Conservation (phyloP, 495 filamentous ascomycete species). For the Aspergillus campestris region DNA sequence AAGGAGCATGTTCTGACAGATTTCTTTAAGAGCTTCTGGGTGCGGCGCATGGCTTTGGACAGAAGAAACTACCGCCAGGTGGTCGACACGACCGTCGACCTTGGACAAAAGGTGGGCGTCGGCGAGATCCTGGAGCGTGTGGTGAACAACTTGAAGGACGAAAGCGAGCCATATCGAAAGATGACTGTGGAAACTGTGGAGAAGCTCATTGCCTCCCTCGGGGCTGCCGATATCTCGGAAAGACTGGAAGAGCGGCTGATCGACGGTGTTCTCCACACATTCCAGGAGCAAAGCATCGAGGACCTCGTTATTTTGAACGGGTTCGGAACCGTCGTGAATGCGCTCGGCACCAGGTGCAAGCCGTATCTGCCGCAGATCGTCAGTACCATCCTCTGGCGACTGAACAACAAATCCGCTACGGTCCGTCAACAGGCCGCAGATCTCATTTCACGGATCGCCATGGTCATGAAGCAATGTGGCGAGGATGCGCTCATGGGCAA, state of each 20-base stretch:
- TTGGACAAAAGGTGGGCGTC: slow-evolving; percentile 93
- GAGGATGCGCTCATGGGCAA: slow-evolving; percentile 96
- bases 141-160: slow-evolving; percentile 93
- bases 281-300: slow-evolving; percentile 97
- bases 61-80: slow-evolving; percentile 96
- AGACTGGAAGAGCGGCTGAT: slow-evolving; percentile 87
- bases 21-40: slow-evolving; percentile 99
- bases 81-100: slow-evolving; percentile 94
- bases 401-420: slow-evolving; percentile 95
- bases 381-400: slow-evolving; percentile 89
- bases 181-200: slow-evolving; percentile 98
- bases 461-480: slow-evolving; percentile 98
- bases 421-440: slow-evolving; percentile 97
- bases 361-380: slow-evolving; percentile 95
- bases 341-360: slow-evolving; percentile 88
- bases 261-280: slow-evolving; percentile 92
- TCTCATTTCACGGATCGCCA: slow-evolving; percentile 89
- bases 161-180: slow-evolving; percentile 96
- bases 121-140: slow-evolving; percentile 91
- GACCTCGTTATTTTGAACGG: slow-evolving; percentile 95
- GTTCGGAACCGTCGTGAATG: slow-evolving; percentile 97
- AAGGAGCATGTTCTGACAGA: slow-evolving; percentile 92
- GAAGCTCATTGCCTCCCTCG: slow-evolving; percentile 86
- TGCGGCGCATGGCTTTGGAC: slow-evolving; percentile 90
- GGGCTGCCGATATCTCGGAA: slow-evolving; percentile 89